These are phyloP conservation scores for Solanum verrucosum DNA, from an alignment of 257 asterid genomes.

Conservation along the genomic window DNA sequence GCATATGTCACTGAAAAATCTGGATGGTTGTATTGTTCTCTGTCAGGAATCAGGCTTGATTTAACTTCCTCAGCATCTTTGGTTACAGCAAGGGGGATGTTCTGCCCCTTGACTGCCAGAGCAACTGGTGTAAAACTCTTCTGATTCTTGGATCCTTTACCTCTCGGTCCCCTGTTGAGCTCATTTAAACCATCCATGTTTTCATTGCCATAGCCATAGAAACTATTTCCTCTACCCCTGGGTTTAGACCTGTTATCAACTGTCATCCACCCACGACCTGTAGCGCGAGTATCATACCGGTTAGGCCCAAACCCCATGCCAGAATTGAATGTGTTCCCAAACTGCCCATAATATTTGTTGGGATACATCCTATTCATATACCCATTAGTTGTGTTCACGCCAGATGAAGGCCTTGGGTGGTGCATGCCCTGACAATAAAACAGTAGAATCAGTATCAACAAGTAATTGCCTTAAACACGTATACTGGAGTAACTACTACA, in stretches of 20 bases:
- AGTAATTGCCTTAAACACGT: not conserved
- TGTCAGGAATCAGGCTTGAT: conserved; percentile 22
- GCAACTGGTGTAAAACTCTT: conserved; percentile 39
- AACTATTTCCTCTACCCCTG: conserved; percentile 45
- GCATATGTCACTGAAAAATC: conserved; percentile 41
- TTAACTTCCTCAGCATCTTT: conserved; percentile 27
- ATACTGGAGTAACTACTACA: not conserved
- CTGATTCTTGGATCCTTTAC: conserved; percentile 33
- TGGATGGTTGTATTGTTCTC: conserved; percentile 43
- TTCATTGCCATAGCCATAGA: conserved; percentile 32
- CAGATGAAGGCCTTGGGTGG: conserved; percentile 37
- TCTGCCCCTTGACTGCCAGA: conserved; percentile 51
- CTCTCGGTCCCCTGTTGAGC: conserved; percentile 67
- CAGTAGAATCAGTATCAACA: not conserved
- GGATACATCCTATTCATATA: conserved; percentile 47
- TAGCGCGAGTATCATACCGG: conserved; percentile 33
- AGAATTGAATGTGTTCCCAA: conserved; percentile 40
- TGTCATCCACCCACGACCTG: conserved; percentile 52
- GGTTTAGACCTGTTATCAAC: conserved; percentile 47
- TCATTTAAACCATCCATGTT: conserved; percentile 54
- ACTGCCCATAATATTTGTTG: conserved; percentile 47
- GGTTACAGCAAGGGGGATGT: conserved; percentile 22
- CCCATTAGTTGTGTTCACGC: conserved; percentile 35
- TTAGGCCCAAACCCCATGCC: conserved; percentile 42
- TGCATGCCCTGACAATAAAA: conserved; percentile 33